phyloP scores from a whole-genome alignment of 2,329 filamentous ascomycete genomes.

The Didymella sp. region DNA sequence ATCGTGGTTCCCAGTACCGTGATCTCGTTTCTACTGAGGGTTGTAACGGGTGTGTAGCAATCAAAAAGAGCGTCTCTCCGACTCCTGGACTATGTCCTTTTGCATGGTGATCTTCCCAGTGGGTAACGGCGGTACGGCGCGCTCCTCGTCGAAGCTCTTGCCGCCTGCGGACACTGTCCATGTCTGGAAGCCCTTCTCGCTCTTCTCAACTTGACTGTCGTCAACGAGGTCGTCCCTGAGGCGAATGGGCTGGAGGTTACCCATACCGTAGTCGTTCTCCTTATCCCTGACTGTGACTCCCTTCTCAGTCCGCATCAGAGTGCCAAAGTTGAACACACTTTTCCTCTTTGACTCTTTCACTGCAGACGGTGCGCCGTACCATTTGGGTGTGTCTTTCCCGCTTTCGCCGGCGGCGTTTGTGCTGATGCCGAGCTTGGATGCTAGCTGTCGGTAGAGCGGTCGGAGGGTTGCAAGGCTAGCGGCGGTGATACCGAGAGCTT shows the following conservation, averaged over 20 bases:
- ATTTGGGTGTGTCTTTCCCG: slow-evolving; percentile 30
- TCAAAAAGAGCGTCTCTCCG: slow-evolving; percentile 22
- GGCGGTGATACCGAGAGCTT: slow-evolving; percentile 48
- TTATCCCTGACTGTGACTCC: slow-evolving; percentile 21
- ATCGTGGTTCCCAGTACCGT: background rate
- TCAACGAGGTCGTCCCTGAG: slow-evolving; percentile 38
- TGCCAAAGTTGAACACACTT: slow-evolving; percentile 33
- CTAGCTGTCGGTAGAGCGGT: slow-evolving; percentile 41
- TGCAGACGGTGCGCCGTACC: slow-evolving; percentile 21
- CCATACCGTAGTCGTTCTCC: slow-evolving; percentile 35
- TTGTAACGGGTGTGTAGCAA: background rate
- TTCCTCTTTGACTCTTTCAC: slow-evolving; percentile 27
- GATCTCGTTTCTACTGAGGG: background rate
- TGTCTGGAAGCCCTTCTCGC: slow-evolving; percentile 34
- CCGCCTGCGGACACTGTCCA: slow-evolving; percentile 42
- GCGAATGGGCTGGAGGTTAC: slow-evolving; percentile 34
- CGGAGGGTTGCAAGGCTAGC: slow-evolving; percentile 48
- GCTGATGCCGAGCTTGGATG: slow-evolving; percentile 32
- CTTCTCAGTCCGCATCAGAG: slow-evolving; percentile 34
- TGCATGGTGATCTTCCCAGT: slow-evolving; percentile 37
- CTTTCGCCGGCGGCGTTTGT: slow-evolving; percentile 21
- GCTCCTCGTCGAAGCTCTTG: slow-evolving; percentile 38
- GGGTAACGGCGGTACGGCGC: background rate
- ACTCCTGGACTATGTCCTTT: slow-evolving; percentile 34
- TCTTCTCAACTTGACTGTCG: slow-evolving; percentile 25